phyloP scores from a whole-genome alignment of 192 early-diverging fungal genomes.

The Phlyctochytrium planicorne region DNA sequence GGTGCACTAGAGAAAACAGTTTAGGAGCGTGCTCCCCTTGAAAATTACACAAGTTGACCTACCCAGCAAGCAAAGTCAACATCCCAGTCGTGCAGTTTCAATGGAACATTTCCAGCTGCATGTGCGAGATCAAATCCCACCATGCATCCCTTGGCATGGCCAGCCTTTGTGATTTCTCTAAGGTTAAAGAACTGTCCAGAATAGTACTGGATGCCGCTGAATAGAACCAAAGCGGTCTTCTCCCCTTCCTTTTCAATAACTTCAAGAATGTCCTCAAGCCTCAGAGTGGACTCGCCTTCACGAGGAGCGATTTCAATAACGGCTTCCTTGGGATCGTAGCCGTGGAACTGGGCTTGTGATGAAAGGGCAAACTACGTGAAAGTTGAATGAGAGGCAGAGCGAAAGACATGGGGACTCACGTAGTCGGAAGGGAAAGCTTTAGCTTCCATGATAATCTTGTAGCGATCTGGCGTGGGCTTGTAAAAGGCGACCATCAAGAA shows the following conservation, averaged over 20 bases:
- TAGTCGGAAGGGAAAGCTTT: conserved; percentile 96
- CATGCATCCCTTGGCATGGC: conserved; percentile 62
- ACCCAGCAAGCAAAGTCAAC: conserved; percentile 96
- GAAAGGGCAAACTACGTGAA: conserved; percentile 74
- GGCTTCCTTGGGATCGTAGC: conserved; percentile 62
- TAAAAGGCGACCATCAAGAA: conserved; percentile 91
- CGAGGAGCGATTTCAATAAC: conserved; percentile 77
- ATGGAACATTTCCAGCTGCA: conserved; percentile 88
- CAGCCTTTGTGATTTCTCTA: conserved; percentile 76
- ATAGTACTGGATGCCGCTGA: conserved; percentile 93
- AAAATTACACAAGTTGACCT: background rate
- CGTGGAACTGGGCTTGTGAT: conserved; percentile 87
- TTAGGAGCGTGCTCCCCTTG: too few species aligned
- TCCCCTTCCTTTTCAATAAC: conserved; percentile 72
- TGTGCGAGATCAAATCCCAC: conserved; percentile 96
- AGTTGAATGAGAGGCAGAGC: conserved; percentile 3
- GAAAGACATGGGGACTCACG: conserved; percentile 32
- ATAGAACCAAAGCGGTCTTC: conserved; percentile 80
- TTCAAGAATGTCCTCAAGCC: conserved; percentile 79
- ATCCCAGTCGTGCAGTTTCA: conserved; percentile 90
- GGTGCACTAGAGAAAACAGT: conserved; percentile 67
- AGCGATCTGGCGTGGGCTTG: conserved; percentile 68
- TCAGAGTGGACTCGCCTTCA: conserved; percentile 65
- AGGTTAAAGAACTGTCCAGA: conserved; percentile 85
- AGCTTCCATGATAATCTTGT: conserved; percentile 87